phyloP scores from a whole-genome alignment of 352 stramenopile species.

The Pseudoperonospora humuli region DNA sequence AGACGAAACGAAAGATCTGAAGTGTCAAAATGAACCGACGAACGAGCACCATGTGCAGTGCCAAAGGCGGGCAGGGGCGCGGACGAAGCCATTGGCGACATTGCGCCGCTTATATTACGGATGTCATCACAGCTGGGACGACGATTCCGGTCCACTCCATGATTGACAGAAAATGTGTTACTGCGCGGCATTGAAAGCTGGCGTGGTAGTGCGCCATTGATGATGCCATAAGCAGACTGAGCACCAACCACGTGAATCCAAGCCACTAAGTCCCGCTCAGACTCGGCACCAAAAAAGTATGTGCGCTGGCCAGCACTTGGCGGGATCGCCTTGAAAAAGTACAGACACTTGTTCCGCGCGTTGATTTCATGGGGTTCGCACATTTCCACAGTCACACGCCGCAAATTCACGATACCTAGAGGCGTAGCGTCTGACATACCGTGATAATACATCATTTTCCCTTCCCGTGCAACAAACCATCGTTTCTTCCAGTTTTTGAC shows the following conservation, averaged over 20 bases:
- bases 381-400: slow-evolving; percentile 45
- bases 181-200: slow-evolving; percentile 14
- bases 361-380: slow-evolving; percentile 53
- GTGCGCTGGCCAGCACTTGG: slow-evolving; percentile 45
- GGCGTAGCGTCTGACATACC: slow-evolving; percentile 55
- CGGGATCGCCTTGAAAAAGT: slow-evolving; percentile 70
- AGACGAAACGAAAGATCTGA: slow-evolving; percentile 25
- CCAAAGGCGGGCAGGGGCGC: slow-evolving; percentile 6
- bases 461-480: slow-evolving; percentile 76
- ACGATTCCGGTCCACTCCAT: slow-evolving; percentile 5
- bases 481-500: slow-evolving; percentile 83
- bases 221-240: slow-evolving; percentile 39
- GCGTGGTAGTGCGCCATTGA: slow-evolving; percentile 11
- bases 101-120: slow-evolving; percentile 9
- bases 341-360: slow-evolving; percentile 42
- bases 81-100: slow-evolving; percentile 17
- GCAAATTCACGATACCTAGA: slow-evolving; percentile 58
- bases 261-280: slow-evolving; percentile 53
- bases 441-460: slow-evolving; percentile 75
- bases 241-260: slow-evolving; percentile 58
- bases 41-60: slow-evolving; percentile 13
- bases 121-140: slow-evolving; percentile 12
- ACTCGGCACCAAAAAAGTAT: slow-evolving; percentile 69
- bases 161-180: slow-evolving; percentile 23
- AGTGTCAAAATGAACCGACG: slow-evolving; percentile 13